These are phyloP conservation scores for Penicillium decumbens DNA, from an alignment of 2,329 filamentous ascomycete genomes.

Conservation along the genomic window DNA sequence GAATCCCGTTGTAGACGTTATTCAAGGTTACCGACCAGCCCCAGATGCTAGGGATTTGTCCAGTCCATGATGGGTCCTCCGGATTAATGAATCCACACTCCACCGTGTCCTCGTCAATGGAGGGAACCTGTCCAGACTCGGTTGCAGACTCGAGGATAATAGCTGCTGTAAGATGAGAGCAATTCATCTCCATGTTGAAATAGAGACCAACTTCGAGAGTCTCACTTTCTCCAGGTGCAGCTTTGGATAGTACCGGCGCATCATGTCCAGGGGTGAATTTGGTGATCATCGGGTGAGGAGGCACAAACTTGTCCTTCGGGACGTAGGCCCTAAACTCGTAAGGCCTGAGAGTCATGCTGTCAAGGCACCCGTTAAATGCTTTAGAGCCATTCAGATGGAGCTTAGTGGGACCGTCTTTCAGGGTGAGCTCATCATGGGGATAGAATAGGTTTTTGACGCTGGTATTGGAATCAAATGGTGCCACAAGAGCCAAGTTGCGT, in stretches of 20 bases:
- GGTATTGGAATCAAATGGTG: conserved; percentile 52
- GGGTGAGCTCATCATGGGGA: conserved; percentile 54
- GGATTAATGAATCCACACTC: conserved; percentile 43
- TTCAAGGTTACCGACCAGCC: conserved; percentile 50
- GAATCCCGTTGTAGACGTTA: conserved; percentile 58
- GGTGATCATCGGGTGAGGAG: conserved; percentile 56
- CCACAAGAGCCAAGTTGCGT: conserved; percentile 48
- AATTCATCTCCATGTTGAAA: conserved; percentile 60
- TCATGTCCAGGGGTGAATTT: conserved; percentile 60
- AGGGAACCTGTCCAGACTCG: conserved; percentile 42
- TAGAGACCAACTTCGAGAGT: conserved; percentile 51
- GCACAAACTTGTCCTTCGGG: conserved; percentile 47
- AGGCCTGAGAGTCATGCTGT: conserved; percentile 48
- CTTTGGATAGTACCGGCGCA: conserved; percentile 50
- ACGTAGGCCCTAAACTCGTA: conserved; percentile 61
- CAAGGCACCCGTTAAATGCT: conserved; percentile 53
- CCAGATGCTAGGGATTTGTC: conserved; percentile 54
- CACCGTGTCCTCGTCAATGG: conserved; percentile 44
- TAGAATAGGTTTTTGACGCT: conserved; percentile 61
- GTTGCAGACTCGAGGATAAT: conserved; percentile 54
- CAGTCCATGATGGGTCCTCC: conserved; percentile 40
- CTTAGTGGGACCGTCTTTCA: conserved; percentile 46
- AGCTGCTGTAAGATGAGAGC: conserved; percentile 49
- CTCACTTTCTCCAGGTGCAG: conserved; percentile 39
- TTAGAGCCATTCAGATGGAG: conserved; percentile 48